Evolutionary conservation across 2,329 filamentous ascomycete genomes (phyloP).

Genomic region (Coniochaeta sp.): DNA sequence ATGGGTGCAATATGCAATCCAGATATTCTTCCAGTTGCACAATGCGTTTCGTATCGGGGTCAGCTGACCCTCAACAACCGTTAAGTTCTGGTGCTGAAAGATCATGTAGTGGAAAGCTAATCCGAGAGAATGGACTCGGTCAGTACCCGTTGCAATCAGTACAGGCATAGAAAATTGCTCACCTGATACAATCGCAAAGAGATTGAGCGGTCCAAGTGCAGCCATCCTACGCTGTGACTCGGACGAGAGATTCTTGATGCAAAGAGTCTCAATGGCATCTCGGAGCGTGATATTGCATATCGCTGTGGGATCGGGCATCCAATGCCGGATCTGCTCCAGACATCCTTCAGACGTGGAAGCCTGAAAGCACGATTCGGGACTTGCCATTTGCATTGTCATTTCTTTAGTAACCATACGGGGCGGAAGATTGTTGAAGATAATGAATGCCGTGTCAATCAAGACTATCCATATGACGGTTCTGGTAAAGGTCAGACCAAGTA

Average conservation of each 20-base stretch:
- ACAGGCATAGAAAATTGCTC: not conserved
- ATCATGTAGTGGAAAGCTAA: conserved; percentile 21
- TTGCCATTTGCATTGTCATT: conserved; percentile 26
- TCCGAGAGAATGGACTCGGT: not conserved
- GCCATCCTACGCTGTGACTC: conserved; percentile 10
- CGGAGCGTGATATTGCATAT: conserved; percentile 13
- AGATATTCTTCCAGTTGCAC: conserved; percentile 18
- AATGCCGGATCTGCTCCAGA: conserved; percentile 18
- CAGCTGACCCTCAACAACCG: conserved; percentile 18
- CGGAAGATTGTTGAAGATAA: conserved; percentile 31
- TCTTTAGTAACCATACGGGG: conserved; percentile 30
- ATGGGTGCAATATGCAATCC: conserved; percentile 13
- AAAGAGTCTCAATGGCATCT: conserved; percentile 17
- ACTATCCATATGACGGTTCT: conserved; percentile 25
- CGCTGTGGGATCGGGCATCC: conserved; percentile 16
- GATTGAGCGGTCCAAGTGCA: conserved; percentile 16
- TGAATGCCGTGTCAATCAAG: conserved; percentile 28
- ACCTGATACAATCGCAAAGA: conserved; percentile 20
- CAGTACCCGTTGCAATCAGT: not conserved
- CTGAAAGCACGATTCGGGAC: conserved; percentile 28
- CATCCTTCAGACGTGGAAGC: conserved; percentile 22
- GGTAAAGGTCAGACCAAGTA: not conserved
- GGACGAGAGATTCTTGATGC: conserved; percentile 10
- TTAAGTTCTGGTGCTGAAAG: conserved; percentile 27
- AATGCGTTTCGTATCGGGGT: conserved; percentile 21